Conservation (phyloP, 1,284 basidiomycete species). For the Anthracocystis panici-leucophaei region DNA sequence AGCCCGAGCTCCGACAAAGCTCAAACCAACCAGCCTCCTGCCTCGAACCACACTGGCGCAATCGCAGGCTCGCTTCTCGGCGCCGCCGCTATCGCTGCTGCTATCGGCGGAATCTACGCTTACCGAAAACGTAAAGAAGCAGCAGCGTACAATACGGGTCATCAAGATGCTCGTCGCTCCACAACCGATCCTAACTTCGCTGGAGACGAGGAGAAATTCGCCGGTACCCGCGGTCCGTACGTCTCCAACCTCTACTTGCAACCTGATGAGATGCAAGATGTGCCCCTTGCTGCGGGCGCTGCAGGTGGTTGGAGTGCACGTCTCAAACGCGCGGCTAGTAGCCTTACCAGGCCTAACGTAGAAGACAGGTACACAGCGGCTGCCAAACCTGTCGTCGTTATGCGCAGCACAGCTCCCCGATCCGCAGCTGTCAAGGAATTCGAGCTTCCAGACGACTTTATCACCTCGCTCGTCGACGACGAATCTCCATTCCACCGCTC, state of each 20-base stretch:
- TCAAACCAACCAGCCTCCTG: background rate
- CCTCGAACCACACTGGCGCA: conserved; percentile 40
- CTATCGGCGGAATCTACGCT: conserved; percentile 64
- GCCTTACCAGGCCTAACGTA: conserved; percentile 5
- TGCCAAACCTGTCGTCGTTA: conserved; percentile 14
- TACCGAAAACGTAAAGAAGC: conserved; percentile 61
- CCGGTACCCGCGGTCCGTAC: conserved; percentile 22
- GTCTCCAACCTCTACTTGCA: conserved; percentile 48
- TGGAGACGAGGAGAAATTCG: conserved; percentile 22
- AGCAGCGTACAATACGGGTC: conserved; percentile 31
- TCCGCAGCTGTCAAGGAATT: background rate
- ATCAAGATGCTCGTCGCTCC: conserved; percentile 11
- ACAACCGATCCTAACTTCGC: conserved; percentile 21
- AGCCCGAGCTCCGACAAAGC: background rate
- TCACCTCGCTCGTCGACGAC: conserved; percentile 35
- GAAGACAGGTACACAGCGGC: conserved; percentile 19
- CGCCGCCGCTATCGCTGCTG: conserved; percentile 62
- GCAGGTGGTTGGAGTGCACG: conserved; percentile 29
- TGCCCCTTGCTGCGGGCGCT: conserved; percentile 8
- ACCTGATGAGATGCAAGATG: conserved; percentile 10
- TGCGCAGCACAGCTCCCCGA: conserved; percentile 23
- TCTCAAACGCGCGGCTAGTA: conserved; percentile 30
- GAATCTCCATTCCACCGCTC: conserved; percentile 10
- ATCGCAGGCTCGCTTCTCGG: conserved; percentile 64
- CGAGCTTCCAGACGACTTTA: conserved; percentile 46